These are phyloP conservation scores for Bipolaris sorokiniana DNA, from an alignment of 2,329 filamentous ascomycete species.

Conservation along the genomic window DNA sequence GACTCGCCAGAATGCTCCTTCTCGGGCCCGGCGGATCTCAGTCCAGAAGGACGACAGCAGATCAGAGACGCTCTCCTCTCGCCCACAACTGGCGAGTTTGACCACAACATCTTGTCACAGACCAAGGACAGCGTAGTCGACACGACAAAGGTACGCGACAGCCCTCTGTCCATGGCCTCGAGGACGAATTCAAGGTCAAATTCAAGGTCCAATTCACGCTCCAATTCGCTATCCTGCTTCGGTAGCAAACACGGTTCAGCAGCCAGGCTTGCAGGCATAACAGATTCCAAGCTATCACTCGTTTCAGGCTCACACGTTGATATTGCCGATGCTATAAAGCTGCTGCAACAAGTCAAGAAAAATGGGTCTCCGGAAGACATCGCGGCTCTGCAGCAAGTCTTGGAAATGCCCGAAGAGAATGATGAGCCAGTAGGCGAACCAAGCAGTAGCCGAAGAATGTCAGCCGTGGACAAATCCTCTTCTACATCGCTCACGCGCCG, in stretches of 20 bases:
- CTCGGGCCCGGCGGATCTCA: constrained; percentile 36
- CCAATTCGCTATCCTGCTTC: constrained; percentile 38
- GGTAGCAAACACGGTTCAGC: constrained; percentile 30
- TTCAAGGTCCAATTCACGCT: constrained; percentile 23
- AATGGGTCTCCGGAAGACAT: constrained; percentile 57
- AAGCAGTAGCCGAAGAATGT: constrained; percentile 28
- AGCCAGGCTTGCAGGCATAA: constrained; percentile 30
- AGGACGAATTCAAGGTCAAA: constrained; percentile 35
- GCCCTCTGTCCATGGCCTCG: constrained; percentile 35
- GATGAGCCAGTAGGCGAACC: constrained; percentile 18
- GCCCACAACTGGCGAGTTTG: constrained; percentile 34
- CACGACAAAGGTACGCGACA: constrained; percentile 31
- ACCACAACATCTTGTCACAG: constrained; percentile 19
- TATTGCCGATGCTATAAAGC: constrained; percentile 52
- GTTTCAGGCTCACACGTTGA: constrained; percentile 48
- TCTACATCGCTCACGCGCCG: constrained; percentile 43
- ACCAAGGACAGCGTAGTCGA: constrained; percentile 31
- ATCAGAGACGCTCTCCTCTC: constrained; percentile 40
- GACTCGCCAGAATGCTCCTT: constrained; percentile 31
- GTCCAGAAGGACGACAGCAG: constrained; percentile 36
- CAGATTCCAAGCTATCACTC: constrained; percentile 41
- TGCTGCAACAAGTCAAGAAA: constrained; percentile 57
- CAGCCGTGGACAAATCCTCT: constrained; percentile 30
- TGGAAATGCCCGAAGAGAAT: constrained; percentile 29
- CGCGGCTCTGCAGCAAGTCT: constrained; percentile 49